Evolutionary conservation across 1,284 basidiomycete genomes (phyloP).

Genomic region (Malassezia pachydermatis): DNA sequence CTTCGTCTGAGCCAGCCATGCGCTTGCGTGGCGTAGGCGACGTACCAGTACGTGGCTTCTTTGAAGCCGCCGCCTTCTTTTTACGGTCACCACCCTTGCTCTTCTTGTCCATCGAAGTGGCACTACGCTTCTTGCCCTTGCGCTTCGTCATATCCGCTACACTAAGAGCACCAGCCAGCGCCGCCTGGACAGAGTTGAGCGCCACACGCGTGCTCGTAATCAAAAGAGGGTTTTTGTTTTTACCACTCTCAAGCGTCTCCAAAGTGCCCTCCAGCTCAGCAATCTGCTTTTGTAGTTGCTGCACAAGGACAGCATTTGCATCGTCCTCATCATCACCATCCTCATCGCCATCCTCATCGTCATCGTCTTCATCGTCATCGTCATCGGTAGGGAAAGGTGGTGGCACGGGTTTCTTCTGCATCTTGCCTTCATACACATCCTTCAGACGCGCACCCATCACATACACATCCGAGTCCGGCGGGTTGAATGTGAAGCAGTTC

Average conservation of each 20-base stretch:
- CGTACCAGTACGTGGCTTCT: conserved; percentile 26
- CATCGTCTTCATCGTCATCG: conserved; percentile 48
- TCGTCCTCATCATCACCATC: conserved; percentile 30
- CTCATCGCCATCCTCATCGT: conserved; percentile 47
- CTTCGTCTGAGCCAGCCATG: conserved; percentile 30
- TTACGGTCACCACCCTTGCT: conserved; percentile 14
- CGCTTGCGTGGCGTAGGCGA: conserved; percentile 16
- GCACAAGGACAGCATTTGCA: conserved; percentile 22
- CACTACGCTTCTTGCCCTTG: conserved; percentile 28
- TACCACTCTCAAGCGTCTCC: conserved; percentile 32
- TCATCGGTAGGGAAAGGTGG: conserved; percentile 33
- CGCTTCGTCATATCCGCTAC: conserved; percentile 15
- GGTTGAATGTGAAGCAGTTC: conserved; percentile 89
- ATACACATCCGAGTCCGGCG: conserved; percentile 73
- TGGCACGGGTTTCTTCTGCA: conserved; percentile 61
- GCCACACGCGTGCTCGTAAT: conserved; percentile 35
- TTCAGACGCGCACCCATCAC: conserved; percentile 55
- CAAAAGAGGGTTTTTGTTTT: conserved; percentile 33
- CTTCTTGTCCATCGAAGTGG: conserved; percentile 24
- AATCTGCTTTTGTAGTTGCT: conserved; percentile 34
- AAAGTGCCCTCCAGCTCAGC: conserved; percentile 31
- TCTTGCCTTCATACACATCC: conserved; percentile 80
- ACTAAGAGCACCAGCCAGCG: conserved; percentile 18
- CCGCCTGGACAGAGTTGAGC: conserved; percentile 29
- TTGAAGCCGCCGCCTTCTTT: conserved; percentile 4